Evolutionary conservation across 805 yeast genomes (phyloP), one percentile per base, ranked within the genome.

Genomic region (Candida loeiensis): DNA sequence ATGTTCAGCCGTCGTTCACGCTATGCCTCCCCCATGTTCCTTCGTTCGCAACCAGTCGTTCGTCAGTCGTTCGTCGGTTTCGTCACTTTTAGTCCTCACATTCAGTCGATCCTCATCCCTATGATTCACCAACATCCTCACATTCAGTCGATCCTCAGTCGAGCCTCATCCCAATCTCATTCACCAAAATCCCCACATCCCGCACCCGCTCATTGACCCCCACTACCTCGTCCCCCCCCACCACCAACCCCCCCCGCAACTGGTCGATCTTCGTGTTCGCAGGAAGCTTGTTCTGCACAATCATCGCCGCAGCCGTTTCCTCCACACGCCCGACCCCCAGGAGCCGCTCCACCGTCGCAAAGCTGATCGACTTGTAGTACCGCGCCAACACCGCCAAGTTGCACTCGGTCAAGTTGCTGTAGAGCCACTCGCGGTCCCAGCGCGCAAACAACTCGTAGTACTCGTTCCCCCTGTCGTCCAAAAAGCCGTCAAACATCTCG

Each of bases 251-350:
- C 5, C 46, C 47, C 6, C 51, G 43, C 11, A 56, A 30, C 45
- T 68, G 73, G 53, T 69, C 69, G 18, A 69, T 58, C 33, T 48
- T 53, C 5, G 65, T 54, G 11, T 51, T 51, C 8, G 41, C 31
- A 1, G 63, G 62, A 13, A 69, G 50, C 43, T 66, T 65, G 33
- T 59, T 56, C 14, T 45, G 45, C 15, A 55, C 48, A 32, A 69
- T 64, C 73, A 69, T 68, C n/a, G 49, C 50, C 26, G 53, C 47
- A 4, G 67, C 44, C 21, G 63, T 36, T 15, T 45, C 49, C 42
- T 67, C 69, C 13, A 61, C 37, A 19, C 52, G 54, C 15, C 45
- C 30, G 5, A 47, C 27, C 4, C 46, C 44, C 21, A 64, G 49
- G 11, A 63, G 22, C 6, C 43, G n/a, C 27, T 40, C 36, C 41